Percentiles rank a stretch among this genome's conserved stretches.
phyloP scores from a whole-genome alignment of 176 grass and related monocot species.

The Triticum monococcum region DNA sequence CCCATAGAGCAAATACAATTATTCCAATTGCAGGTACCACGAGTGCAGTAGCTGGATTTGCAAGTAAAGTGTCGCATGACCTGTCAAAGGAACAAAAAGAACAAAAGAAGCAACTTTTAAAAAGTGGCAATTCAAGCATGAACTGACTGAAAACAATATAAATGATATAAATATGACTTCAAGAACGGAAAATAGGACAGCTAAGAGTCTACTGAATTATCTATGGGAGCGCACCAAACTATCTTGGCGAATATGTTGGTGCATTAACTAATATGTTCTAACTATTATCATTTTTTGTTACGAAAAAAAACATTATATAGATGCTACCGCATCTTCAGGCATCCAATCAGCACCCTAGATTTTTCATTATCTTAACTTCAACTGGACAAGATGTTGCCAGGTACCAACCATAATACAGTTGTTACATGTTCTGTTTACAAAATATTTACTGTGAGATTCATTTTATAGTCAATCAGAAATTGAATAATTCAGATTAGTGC shows the following conservation, averaged over 20 bases:
- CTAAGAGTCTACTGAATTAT: background rate
- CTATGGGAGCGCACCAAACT: background rate
- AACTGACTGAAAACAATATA: constrained; percentile 1
- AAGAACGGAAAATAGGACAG: constrained; percentile 4
- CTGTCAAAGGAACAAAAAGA: constrained; percentile 44
- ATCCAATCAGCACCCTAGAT: constrained; percentile 10
- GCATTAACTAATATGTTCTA: constrained; percentile 1
- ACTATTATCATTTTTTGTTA: background rate
- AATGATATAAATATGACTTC: background rate
- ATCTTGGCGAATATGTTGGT: background rate
- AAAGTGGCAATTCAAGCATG: constrained; percentile 9
- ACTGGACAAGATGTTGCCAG: background rate
- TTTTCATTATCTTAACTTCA: constrained; percentile 20
- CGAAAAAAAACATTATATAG: background rate
- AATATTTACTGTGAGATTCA: background rate
- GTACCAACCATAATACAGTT: background rate
- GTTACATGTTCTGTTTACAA: constrained; percentile 2
- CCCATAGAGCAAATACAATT: constrained; percentile 82
- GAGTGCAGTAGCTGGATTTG: constrained; percentile 58
- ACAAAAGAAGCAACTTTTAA: constrained; percentile 16
- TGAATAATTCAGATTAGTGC: constrained; percentile 17
- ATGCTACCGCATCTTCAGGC: background rate
- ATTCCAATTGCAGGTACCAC: constrained; percentile 83
- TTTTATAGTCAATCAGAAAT: constrained; percentile 6
- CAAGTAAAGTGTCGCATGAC: constrained; percentile 65